Conservation (phyloP, 2,329 filamentous ascomycete species). For the Ophiosphaerella korrae region DNA sequence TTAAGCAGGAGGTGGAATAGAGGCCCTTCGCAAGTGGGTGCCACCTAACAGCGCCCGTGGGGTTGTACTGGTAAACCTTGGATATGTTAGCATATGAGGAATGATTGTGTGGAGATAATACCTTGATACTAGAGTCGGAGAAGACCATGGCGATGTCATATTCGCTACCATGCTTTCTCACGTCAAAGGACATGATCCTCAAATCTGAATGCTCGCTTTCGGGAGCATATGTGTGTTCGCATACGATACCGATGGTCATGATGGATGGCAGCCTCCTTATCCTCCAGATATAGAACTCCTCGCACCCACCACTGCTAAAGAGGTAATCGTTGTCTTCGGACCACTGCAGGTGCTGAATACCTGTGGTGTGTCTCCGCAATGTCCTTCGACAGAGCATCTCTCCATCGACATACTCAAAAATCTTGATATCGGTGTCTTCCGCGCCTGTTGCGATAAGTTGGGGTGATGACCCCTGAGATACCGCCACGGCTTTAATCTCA, state of each 20-base stretch:
- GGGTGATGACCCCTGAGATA: slow-evolving; percentile 39
- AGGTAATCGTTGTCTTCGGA: slow-evolving; percentile 68
- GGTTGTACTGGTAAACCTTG: slow-evolving; percentile 54
- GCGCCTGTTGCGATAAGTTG: slow-evolving; percentile 68
- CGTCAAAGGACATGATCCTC: slow-evolving; percentile 80
- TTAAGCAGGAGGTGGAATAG: slow-evolving; percentile 68
- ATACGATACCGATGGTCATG: slow-evolving; percentile 58
- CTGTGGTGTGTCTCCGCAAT: slow-evolving; percentile 78
- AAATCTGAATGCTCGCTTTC: slow-evolving; percentile 67
- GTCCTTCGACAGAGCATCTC: slow-evolving; percentile 62
- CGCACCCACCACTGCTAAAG: slow-evolving; percentile 84
- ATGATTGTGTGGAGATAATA: slow-evolving; percentile 19
- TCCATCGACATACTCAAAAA: slow-evolving; percentile 61
- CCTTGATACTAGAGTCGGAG: slow-evolving; percentile 80
- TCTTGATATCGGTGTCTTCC: slow-evolving; percentile 75
- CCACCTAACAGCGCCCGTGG: slow-evolving; percentile 38
- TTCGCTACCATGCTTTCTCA: slow-evolving; percentile 36
- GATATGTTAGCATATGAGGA: slow-evolving; percentile 1
- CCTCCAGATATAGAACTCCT: slow-evolving; percentile 87
- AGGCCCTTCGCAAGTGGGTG: slow-evolving; percentile 42
- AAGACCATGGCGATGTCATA: slow-evolving; percentile 74
- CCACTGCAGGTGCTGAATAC: slow-evolving; percentile 82
- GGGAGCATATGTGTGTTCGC: slow-evolving; percentile 57
- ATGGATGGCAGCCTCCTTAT: slow-evolving; percentile 59
- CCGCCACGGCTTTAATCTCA: slow-evolving; percentile 73